Percentiles rank a stretch among this genome's conserved stretches.
phyloP scores from a whole-genome alignment of 2,329 filamentous ascomycete species.

The Trichoderma harzianum region DNA sequence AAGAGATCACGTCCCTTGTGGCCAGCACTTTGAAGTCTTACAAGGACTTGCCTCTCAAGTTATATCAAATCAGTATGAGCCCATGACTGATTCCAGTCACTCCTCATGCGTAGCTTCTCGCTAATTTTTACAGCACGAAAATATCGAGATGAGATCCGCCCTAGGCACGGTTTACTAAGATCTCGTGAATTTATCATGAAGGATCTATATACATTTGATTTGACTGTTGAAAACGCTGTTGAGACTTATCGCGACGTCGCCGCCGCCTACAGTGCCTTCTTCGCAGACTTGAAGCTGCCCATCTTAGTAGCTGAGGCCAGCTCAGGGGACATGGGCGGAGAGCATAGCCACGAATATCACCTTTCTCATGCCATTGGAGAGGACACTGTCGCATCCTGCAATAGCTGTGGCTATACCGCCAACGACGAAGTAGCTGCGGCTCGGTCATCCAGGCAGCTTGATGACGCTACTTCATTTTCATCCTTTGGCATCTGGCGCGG shows the following conservation, averaged over 20 bases:
- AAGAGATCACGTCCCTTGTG: slow-evolving; percentile 87
- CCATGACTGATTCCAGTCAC: too few relatives aligned
- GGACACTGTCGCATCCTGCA: slow-evolving; percentile 77
- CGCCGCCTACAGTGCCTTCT: slow-evolving; percentile 69
- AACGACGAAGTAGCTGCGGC: slow-evolving; percentile 79
- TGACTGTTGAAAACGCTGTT: slow-evolving; percentile 63
- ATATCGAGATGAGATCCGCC: slow-evolving; percentile 88
- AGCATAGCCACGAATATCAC: slow-evolving; percentile 92
- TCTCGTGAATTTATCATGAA: slow-evolving; percentile 97
- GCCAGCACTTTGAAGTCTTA: slow-evolving; percentile 72
- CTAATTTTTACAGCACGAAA: slow-evolving; percentile 63
- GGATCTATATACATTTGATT: slow-evolving; percentile 94
- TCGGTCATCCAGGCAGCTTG: slow-evolving; percentile 17
- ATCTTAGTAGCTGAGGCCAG: slow-evolving; percentile 84
- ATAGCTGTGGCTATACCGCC: slow-evolving; percentile 68
- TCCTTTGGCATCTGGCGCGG: slow-evolving; percentile 54
- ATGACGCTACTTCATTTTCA: slow-evolving; percentile 2
- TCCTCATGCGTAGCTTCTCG: slow-evolving; percentile 21
- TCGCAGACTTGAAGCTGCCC: slow-evolving; percentile 77
- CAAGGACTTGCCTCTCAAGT: slow-evolving; percentile 75
- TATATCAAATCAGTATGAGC: slow-evolving; percentile 81
- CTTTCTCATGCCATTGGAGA: slow-evolving; percentile 77
- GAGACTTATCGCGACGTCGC: slow-evolving; percentile 75
- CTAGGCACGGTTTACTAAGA: slow-evolving; percentile 81
- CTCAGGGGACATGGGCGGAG: slow-evolving; percentile 94